Evolutionary conservation across 2,329 filamentous ascomycete species (phyloP).

Genomic region (Sporothrix inflata): DNA sequence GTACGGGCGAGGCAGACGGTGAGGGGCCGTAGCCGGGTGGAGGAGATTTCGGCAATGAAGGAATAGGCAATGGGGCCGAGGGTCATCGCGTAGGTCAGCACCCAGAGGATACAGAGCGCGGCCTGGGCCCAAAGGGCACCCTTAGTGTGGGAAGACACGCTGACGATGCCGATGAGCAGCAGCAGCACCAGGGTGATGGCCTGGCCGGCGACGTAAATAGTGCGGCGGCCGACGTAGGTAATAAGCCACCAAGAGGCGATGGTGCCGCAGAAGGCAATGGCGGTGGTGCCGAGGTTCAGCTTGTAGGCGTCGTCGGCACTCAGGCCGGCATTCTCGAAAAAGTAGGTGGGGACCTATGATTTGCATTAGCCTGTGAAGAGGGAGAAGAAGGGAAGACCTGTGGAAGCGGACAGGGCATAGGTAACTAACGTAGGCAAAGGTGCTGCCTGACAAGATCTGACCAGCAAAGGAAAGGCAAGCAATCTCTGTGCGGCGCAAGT

Average conservation of each 20-base stretch:
- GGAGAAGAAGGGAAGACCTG: neutral
- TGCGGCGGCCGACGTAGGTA: conserved; percentile 31
- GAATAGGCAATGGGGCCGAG: conserved; percentile 45
- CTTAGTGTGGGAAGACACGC: conserved; percentile 14
- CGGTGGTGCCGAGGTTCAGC: conserved; percentile 42
- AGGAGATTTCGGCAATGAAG: conserved; percentile 42
- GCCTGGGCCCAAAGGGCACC: conserved; percentile 26
- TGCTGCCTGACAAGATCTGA: conserved; percentile 40
- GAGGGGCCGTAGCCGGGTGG: conserved; percentile 43
- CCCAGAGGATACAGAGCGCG: conserved; percentile 30
- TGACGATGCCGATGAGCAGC: conserved; percentile 35
- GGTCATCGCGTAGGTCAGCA: conserved; percentile 42
- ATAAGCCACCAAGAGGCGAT: conserved; percentile 31
- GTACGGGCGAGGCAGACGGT: conserved; percentile 41
- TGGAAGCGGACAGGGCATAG: neutral
- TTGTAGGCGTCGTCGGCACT: conserved; percentile 39
- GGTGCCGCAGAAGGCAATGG: conserved; percentile 34
- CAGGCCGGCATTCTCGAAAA: conserved; percentile 39
- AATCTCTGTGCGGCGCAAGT: conserved; percentile 51
- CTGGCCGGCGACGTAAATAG: conserved; percentile 32
- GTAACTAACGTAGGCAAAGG: conserved; percentile 42
- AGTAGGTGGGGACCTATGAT: conserved; percentile 27
- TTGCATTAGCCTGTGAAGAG: neutral
- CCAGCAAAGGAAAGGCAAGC: conserved; percentile 45
- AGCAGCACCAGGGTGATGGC: conserved; percentile 30